Base-by-base conservation (phyloP, 805 yeast genomes). In the Torulaspora microellipsoides region DNA sequence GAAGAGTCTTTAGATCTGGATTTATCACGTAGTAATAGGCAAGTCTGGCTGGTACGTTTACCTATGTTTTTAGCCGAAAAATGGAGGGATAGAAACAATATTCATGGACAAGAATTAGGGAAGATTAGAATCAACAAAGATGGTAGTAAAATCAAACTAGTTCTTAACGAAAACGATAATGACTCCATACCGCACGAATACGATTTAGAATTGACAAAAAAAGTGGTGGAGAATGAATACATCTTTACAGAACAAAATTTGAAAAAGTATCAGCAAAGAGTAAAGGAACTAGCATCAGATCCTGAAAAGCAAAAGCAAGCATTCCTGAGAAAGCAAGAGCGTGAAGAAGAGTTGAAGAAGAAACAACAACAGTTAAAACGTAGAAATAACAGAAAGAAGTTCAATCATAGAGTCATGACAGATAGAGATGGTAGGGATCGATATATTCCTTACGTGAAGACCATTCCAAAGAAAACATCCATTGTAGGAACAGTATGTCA, bases 1-100 rank as follows among this genome's bases (percentile, higher is more conserved):
- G 78, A 83, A 55, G 95, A 84, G 65, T 74, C 86, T 11, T 72
- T 90, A 27, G 95, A 93, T 62, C 71, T 93, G 64, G 86, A 89
- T 59, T 65, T 89, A 40, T 49, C 71, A 1, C 69, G 71, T 27
- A 78, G 82, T 12, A 72, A 67, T 37, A 82, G 84, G 56, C 88
- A 88, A 53, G 82, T 93, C 33, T 93, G 98, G 99, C 71, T 93
- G 15, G 95, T 93, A 17, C 78, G 93, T 54, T 69, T 93, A 58
- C 98, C 99, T 1, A 80, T 86, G 58, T 88, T 88, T 58, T 69
- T 93, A 48, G 84, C 95, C 27, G 86, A 83, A 32, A 73, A 77
- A 51, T 88, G 97, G 95, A 75, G 80, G 42, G 74, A 83, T 49
- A 73, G 77, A 41, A 78, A 72, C 17, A 68, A 69, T 34, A 65